Conservation (phyloP, 805 yeast genomes). For the Yarrowia sp. region DNA sequence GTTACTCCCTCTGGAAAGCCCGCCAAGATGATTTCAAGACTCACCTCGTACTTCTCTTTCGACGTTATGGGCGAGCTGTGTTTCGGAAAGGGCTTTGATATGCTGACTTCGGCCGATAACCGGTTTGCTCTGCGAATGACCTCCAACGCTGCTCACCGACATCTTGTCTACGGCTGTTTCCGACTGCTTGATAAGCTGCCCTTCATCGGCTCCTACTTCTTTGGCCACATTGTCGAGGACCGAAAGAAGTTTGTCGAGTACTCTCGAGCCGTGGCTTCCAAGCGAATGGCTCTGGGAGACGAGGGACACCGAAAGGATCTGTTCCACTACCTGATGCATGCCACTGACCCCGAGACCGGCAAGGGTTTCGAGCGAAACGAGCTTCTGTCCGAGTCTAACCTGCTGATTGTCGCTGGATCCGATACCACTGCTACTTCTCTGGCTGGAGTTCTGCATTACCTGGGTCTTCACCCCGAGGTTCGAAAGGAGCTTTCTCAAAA, state of each 20-base stretch:
- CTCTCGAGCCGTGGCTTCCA: conserved; percentile 42
- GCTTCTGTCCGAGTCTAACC: conserved; percentile 42
- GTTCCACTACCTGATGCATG: conserved; percentile 42
- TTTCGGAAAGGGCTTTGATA: conserved; percentile 42
- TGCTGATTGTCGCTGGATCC: conserved; percentile 43
- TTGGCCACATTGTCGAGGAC: conserved; percentile 40
- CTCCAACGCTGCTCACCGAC: conserved; percentile 42
- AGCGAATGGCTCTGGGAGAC: conserved; percentile 41
- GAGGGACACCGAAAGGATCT: conserved; percentile 41
- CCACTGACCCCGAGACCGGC: conserved; percentile 42
- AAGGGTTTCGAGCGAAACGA: conserved; percentile 42
- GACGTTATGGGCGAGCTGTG: conserved; percentile 43
- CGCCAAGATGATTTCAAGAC: conserved; percentile 41
- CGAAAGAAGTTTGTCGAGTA: conserved; percentile 41
- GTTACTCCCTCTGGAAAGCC: conserved; percentile 39
- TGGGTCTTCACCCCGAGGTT: conserved; percentile 38
- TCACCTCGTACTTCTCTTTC: conserved; percentile 40
- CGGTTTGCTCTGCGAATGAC: conserved; percentile 40
- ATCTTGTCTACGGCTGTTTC: conserved; percentile 40
- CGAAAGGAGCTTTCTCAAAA: conserved; percentile 37
- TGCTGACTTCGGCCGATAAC: conserved; percentile 40
- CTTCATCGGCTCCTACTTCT: conserved; percentile 40
- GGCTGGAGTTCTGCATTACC: conserved; percentile 40
- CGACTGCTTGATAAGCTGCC: conserved; percentile 40
- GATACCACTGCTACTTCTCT: conserved; percentile 42